Evolutionary conservation across 768 basidiomycete genomes (phyloP), one percentile per base, ranked within the genome.

Genomic region (Rhodotorula babjevae): DNA sequence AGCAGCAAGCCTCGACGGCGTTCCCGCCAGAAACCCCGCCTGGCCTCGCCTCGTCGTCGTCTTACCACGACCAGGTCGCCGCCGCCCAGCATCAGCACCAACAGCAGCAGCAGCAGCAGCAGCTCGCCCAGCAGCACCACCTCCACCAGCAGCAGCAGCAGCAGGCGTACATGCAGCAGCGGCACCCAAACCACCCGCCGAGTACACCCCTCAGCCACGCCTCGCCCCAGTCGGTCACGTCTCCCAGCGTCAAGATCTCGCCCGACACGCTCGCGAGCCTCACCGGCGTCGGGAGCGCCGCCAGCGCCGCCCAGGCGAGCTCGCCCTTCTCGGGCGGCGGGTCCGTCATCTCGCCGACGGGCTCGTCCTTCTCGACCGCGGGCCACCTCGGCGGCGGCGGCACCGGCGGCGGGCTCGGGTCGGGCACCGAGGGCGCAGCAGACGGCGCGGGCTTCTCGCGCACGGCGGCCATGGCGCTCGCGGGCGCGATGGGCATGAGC

Each of bases 281-380:
- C 49, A 44, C 55, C 36, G 36, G 36, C 36, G 36, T 4, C 36
- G 4, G 5, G 5, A 36, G 36, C 36, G 36, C 5, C 36, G 36
- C 62, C 21, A 36, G 27, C n/a, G 56, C 18, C 19, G 33, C 40
- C 3, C 46, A 50, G 27, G 42, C 61, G 11, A 50, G 59, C 18
- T 74, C 68, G 42, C 73, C 68, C 18, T 69, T 53, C 65, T 74
- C 61, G 7, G 61, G 55, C 42, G 49, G 55, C 0, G 58, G 63
- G 27, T 61, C 61, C 29, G 29, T 72, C 52, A 61, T 68, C 23
- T 72, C 71, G 14, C 71, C 67, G 31, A 52, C 50, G 6, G 67
- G 67, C 16, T 72, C 71, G 53, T 56, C 66, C 3, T 72, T 72
- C 60, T 72, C 71, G 36, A 16, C 58, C 11, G 36, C 36, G 36